Conservation (phyloP, 2,329 filamentous ascomycete species). For the Pyrenochaeta sp. region DNA sequence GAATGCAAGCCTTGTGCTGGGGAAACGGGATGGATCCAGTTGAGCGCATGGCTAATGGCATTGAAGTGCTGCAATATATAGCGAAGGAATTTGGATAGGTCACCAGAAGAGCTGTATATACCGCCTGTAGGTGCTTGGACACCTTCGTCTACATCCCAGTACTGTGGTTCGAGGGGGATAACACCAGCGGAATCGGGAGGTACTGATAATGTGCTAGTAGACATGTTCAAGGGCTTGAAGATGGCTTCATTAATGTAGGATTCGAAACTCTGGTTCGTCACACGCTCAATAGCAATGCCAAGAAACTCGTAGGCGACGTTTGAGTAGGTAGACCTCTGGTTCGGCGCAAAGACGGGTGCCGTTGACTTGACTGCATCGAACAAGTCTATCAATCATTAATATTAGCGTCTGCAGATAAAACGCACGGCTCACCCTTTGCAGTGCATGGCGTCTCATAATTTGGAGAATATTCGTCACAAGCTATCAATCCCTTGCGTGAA, state of each 20-base stretch:
- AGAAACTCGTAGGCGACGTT: conserved; percentile 54
- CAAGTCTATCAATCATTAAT: conserved; percentile 38
- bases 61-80: conserved; percentile 55
- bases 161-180: conserved; percentile 46
- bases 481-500: conserved; percentile 37
- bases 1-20: conserved; percentile 46
- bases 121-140: conserved; percentile 56
- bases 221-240: conserved; percentile 48
- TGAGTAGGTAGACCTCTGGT: conserved; percentile 54
- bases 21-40: conserved; percentile 55
- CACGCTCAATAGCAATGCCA: conserved; percentile 51
- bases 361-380: conserved; percentile 39
- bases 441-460: conserved; percentile 42
- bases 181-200: conserved; percentile 50
- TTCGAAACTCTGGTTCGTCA: conserved; percentile 47
- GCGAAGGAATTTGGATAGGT: conserved; percentile 55
- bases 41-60: conserved; percentile 50
- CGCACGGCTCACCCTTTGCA: conserved; percentile 20
- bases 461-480: conserved; percentile 47
- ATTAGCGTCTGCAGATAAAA: neutral
- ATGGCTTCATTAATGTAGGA: conserved; percentile 52
- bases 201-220: conserved; percentile 32
- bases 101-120: conserved; percentile 52
- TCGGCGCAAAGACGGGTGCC: conserved; percentile 52
- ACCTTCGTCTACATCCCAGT: conserved; percentile 54